Evolutionary conservation across 345 rosid genomes (phyloP).

Genomic region (Mangifera indica): DNA sequence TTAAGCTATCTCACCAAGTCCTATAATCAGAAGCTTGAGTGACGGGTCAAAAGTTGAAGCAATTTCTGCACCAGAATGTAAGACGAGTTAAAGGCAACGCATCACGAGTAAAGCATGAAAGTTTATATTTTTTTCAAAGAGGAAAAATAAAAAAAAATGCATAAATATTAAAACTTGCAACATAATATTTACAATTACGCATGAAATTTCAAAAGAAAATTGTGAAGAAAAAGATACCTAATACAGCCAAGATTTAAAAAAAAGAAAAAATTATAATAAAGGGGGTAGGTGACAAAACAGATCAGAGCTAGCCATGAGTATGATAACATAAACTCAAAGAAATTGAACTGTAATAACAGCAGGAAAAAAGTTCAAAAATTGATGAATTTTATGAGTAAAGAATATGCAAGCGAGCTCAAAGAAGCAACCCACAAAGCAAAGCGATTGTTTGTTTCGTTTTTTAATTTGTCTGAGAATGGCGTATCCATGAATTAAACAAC

Average conservation of each 20-base stretch:
- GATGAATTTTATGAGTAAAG: constrained; percentile 44
- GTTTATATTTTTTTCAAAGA: constrained; percentile 29
- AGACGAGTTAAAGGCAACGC: constrained; percentile 26
- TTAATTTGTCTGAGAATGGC: no score
- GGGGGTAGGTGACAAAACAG: constrained; percentile 13
- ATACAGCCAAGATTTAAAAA: constrained; percentile 16
- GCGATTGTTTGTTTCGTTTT: no score
- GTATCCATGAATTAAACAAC: no score
- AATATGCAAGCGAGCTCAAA: constrained; percentile 30
- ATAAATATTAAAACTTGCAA: constrained; percentile 1
- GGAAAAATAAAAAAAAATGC: constrained; percentile 17
- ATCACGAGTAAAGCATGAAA: constrained; percentile 56
- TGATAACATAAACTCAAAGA: not conserved
- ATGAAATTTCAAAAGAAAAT: constrained; percentile 29
- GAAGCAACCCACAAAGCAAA: constrained; percentile 17
- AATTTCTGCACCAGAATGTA: constrained; percentile 36
- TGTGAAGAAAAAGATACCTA: constrained; percentile 24
- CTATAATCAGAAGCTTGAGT: constrained; percentile 32
- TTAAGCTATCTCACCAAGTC: constrained; percentile 33
- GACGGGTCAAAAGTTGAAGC: constrained; percentile 32
- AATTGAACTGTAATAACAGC: not conserved
- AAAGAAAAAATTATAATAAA: not conserved
- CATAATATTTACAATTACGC: constrained; percentile 4
- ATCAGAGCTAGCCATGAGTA: constrained; percentile 12
- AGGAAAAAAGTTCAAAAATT: not conserved